Evolutionary conservation across 306 rosid genomes (phyloP).

Genomic region (Dalbergia oliveri): DNA sequence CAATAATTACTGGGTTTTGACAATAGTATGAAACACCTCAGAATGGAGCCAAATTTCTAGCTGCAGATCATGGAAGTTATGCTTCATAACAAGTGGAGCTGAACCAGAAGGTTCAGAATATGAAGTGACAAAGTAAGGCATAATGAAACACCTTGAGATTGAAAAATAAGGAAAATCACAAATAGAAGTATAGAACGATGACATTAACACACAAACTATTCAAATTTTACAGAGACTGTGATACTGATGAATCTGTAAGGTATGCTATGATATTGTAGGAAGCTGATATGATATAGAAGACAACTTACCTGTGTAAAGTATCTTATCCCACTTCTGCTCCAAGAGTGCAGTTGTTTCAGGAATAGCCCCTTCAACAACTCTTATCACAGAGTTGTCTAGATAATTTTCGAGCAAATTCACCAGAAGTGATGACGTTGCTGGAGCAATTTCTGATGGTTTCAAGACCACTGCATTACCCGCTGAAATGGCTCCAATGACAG

Average conservation of each 20-base stretch:
- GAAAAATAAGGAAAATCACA: not conserved
- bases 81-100: not conserved
- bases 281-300: not conserved
- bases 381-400: slow-evolving; percentile 68
- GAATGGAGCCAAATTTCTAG: slow-evolving; percentile 1
- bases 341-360: slow-evolving; percentile 82
- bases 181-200: not conserved
- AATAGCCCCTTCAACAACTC: slow-evolving; percentile 84
- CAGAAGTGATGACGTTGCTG: slow-evolving; percentile 73
- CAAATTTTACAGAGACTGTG: not conserved
- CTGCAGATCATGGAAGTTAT: not conserved
- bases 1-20: not conserved
- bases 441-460: slow-evolving; percentile 86
- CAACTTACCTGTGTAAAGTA: slow-evolving; percentile 76
- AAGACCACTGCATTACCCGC: slow-evolving; percentile 81
- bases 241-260: not conserved
- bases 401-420: slow-evolving; percentile 57
- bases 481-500: slow-evolving; percentile 86
- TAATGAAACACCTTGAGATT: not conserved
- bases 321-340: slow-evolving; percentile 90
- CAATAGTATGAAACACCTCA: slow-evolving; percentile 8
- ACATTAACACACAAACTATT: not conserved
- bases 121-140: not conserved
- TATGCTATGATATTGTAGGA: slow-evolving; percentile 6
- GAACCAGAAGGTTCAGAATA: not conserved